phyloP scores from a whole-genome alignment of 768 basidiomycete genomes.

The Rhizopogon salebrosus region DNA sequence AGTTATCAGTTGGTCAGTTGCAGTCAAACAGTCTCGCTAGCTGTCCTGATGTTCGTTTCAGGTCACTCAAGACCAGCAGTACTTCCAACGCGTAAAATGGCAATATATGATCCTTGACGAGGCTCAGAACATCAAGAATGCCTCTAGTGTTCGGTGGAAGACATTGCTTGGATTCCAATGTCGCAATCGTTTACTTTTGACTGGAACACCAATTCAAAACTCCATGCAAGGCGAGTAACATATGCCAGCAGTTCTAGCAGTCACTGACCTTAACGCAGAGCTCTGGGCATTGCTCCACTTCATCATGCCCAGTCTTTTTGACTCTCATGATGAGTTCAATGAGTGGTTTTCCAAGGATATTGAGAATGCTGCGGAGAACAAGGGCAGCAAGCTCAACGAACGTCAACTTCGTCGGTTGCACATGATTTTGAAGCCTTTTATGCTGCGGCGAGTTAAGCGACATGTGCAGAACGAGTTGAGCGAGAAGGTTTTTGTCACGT shows the following conservation, averaged over 20 bases:
- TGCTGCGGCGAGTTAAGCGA: slow-evolving; percentile 94
- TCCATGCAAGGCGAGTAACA: slow-evolving; percentile 86
- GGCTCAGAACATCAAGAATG: slow-evolving; percentile 99
- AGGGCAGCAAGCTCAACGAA: slow-evolving; percentile 87
- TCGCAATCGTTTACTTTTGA: slow-evolving; percentile 89
- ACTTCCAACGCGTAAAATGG: slow-evolving; percentile 97
- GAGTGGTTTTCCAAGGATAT: slow-evolving; percentile 99
- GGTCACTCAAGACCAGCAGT: slow-evolving; percentile 96
- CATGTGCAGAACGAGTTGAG: slow-evolving; percentile 99
- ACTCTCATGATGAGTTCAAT: slow-evolving; percentile 98
- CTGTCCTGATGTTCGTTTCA: slow-evolving; percentile 23
- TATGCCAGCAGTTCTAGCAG: background rate
- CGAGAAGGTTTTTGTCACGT: slow-evolving; percentile 68
- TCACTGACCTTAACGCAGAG: slow-evolving; percentile 44
- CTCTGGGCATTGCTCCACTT: slow-evolving; percentile 98
- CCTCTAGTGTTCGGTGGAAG: slow-evolving; percentile 94
- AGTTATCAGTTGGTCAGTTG: slow-evolving; percentile 86
- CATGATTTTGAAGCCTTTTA: slow-evolving; percentile 99
- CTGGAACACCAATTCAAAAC: slow-evolving; percentile 98
- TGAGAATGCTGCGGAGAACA: slow-evolving; percentile 90
- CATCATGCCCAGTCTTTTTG: slow-evolving; percentile 99
- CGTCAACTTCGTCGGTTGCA: slow-evolving; percentile 92
- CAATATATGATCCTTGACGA: slow-evolving; percentile 99
- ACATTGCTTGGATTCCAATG: slow-evolving; percentile 94
- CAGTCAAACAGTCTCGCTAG: background rate